These are phyloP conservation scores for Suillus americanus DNA, from an alignment of 768 basidiomycete genomes.

Conservation along the genomic window DNA sequence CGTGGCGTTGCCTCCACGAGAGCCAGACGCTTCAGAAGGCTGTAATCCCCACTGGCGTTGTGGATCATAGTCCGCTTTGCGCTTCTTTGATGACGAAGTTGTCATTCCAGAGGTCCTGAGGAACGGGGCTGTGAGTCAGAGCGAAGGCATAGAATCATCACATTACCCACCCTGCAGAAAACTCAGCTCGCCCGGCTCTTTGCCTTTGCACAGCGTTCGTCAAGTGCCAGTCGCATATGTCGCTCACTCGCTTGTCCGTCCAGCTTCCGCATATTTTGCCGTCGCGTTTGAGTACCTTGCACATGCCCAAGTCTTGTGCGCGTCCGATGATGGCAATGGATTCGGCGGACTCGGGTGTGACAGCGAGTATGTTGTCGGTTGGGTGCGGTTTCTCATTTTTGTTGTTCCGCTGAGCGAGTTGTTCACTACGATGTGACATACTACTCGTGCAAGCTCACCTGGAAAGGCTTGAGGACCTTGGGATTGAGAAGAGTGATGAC, in stretches of 20 bases:
- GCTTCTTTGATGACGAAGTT: conserved; percentile 41
- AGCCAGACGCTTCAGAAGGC: conserved; percentile 42
- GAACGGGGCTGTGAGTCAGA: neutral
- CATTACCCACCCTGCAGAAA: conserved; percentile 68
- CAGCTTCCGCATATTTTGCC: conserved; percentile 83
- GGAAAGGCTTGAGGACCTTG: conserved; percentile 79
- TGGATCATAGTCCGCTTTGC: conserved; percentile 63
- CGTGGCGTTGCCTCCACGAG: conserved; percentile 45
- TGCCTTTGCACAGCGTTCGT: conserved; percentile 74
- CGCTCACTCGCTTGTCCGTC: conserved; percentile 86
- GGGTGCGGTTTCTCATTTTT: conserved; percentile 66
- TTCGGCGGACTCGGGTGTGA: conserved; percentile 81
- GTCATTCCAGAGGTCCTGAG: conserved; percentile 75
- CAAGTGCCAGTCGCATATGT: conserved; percentile 92
- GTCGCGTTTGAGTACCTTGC: conserved; percentile 72
- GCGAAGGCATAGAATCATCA: neutral
- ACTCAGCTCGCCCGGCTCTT: conserved; percentile 81
- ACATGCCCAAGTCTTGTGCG: conserved; percentile 86
- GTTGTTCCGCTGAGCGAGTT: conserved; percentile 32
- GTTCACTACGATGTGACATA: neutral
- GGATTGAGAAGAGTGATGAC: conserved; percentile 92
- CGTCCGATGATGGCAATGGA: conserved; percentile 85
- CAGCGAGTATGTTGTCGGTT: conserved; percentile 75
- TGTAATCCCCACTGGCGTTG: conserved; percentile 74
- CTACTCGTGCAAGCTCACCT: conserved; percentile 45